Evolutionary conservation across 2,329 filamentous ascomycete genomes (phyloP).

Genomic region (Dothidotthia symphoricarpi): DNA sequence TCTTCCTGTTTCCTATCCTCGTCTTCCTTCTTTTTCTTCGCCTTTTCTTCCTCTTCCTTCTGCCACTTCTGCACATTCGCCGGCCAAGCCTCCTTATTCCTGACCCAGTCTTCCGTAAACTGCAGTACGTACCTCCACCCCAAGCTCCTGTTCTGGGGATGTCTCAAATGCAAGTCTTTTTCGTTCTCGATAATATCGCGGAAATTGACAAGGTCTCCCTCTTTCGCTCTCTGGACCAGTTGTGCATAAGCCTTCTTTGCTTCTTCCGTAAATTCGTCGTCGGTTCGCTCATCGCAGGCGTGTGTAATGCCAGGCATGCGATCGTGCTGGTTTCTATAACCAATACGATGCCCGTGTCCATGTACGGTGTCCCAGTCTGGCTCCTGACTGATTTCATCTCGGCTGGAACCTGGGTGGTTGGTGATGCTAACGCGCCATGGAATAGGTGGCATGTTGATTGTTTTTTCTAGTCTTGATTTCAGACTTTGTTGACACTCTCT

Average conservation of each 20-base stretch:
- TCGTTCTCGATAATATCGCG: constrained; percentile 29
- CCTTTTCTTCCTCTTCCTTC: constrained; percentile 20
- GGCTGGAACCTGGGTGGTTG: constrained; percentile 43
- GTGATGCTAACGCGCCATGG: constrained; percentile 29
- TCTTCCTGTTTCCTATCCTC: constrained; percentile 11
- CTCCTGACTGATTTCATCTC: constrained; percentile 44
- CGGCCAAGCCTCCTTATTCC: constrained; percentile 51
- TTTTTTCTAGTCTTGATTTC: too few species aligned
- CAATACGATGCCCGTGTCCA: constrained; percentile 42
- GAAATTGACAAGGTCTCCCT: constrained; percentile 42
- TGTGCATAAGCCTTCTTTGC: constrained; percentile 25
- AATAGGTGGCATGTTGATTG: constrained; percentile 27
- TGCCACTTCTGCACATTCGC: constrained; percentile 46
- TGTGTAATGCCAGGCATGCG: constrained; percentile 44
- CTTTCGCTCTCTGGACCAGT: constrained; percentile 23
- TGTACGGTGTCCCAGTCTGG: constrained; percentile 43
- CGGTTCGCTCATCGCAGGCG: constrained; percentile 24
- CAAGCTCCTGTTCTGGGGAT: constrained; percentile 46
- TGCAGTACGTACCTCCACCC: constrained; percentile 54
- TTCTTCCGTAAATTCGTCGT: constrained; percentile 22
- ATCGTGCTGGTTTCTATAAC: constrained; percentile 40
- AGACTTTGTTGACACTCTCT: too few species aligned
- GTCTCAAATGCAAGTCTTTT: constrained; percentile 47
- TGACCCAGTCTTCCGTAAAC: constrained; percentile 51
- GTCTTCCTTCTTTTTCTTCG: too few species aligned